phyloP scores from a whole-genome alignment of 176 grass and related monocot species.

The Echinochloa phyllopogon region DNA sequence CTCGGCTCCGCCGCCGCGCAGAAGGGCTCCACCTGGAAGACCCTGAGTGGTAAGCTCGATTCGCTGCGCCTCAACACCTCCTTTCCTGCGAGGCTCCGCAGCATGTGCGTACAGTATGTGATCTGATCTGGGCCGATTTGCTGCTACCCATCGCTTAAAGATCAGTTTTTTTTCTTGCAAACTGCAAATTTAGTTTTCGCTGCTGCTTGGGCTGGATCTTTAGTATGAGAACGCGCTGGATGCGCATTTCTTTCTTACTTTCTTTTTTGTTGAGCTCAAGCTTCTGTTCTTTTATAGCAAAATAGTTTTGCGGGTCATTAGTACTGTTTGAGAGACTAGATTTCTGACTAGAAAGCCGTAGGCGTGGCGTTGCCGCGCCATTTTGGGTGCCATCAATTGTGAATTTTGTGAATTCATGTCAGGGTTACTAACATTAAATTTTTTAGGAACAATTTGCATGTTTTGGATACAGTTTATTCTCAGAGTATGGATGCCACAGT shows the following conservation, averaged over 20 bases:
- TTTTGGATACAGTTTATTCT: too few species aligned
- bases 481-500: too few species aligned
- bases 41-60: constrained; percentile 48
- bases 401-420: too few species aligned
- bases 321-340: not conserved
- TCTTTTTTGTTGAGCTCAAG: not conserved
- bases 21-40: constrained; percentile 65
- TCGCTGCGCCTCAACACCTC: not conserved
- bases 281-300: not conserved
- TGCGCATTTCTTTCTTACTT: constrained; percentile 9
- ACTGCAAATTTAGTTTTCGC: not conserved
- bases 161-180: not conserved
- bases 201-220: constrained; percentile 43
- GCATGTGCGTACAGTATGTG: not conserved
- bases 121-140: constrained; percentile 55
- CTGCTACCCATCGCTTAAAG: constrained; percentile 25
- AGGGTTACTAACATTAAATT: too few species aligned
- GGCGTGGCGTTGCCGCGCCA: too few species aligned
- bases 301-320: constrained; percentile 16
- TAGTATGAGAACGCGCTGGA: constrained; percentile 13
- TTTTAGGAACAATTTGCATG: too few species aligned
- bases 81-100: not conserved
- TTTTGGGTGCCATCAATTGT: too few species aligned
- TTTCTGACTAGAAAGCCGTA: too few species aligned
- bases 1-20: constrained; percentile 46